A percentile compares a stretch with the other conserved stretches of the same genome.
Conservation (phyloP, 768 basidiomycete species). For the Mycena galopus region DNA sequence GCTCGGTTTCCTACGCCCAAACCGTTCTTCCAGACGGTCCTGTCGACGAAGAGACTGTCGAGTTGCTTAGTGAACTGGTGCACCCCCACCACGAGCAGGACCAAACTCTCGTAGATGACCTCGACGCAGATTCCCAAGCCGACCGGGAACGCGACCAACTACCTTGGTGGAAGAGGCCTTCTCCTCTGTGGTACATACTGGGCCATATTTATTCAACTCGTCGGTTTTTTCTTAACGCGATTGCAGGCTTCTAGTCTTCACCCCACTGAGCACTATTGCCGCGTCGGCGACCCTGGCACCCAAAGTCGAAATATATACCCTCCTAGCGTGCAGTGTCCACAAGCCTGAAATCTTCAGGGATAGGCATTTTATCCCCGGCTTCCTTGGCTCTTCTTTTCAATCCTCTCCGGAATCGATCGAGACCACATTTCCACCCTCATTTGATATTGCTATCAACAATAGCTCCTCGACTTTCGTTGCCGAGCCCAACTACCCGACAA, state of each 20-base stretch:
- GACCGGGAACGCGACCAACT: conserved; percentile 44
- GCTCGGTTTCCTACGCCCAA: conserved; percentile 45
- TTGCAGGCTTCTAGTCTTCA: conserved; percentile 67
- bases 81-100: conserved; percentile 56
- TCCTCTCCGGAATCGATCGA: conserved; percentile 9
- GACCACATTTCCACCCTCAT: conserved; percentile 30
- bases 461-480: not conserved
- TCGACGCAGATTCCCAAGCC: conserved; percentile 29
- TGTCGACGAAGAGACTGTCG: conserved; percentile 60
- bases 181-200: conserved; percentile 74
- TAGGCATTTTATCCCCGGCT: conserved; percentile 13
- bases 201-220: not conserved
- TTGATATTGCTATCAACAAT: conserved; percentile 24
- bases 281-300: conserved; percentile 74
- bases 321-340: conserved; percentile 76
- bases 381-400: not conserved
- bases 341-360: conserved; percentile 67
- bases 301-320: conserved; percentile 80
- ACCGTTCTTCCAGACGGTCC: conserved; percentile 60
- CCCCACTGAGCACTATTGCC: conserved; percentile 70
- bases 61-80: conserved; percentile 61
- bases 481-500: conserved; percentile 23
- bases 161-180: conserved; percentile 85
- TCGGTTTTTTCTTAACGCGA: conserved; percentile 12
- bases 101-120: conserved; percentile 48